A percentile compares a stretch with the other conserved stretches of the same genome.
Evolutionary conservation across 345 rosid genomes (phyloP).

Genomic region (Rhodomyrtus tomentosa): DNA sequence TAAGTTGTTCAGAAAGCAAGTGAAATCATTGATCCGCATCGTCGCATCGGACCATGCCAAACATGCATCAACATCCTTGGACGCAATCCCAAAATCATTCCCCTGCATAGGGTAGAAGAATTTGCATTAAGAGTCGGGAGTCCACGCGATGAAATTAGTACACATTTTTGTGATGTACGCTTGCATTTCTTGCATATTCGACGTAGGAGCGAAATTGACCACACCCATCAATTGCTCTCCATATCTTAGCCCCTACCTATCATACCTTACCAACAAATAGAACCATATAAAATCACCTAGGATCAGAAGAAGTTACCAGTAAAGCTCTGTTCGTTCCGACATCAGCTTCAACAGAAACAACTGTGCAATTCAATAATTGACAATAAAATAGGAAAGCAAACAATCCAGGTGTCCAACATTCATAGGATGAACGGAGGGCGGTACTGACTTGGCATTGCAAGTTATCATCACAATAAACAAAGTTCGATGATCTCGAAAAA

Average conservation of each 20-base stretch:
- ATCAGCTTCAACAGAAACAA: not conserved
- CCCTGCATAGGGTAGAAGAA: not conserved
- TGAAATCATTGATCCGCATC: not conserved
- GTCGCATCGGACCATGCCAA: not conserved
- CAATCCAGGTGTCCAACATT: not conserved
- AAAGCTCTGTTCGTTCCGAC: not conserved
- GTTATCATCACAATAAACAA: not conserved
- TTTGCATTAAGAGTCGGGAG: not conserved
- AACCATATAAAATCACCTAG: not conserved
- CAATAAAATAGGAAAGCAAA: not conserved
- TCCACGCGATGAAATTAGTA: not conserved
- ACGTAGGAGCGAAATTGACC: not conserved
- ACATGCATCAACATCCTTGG: not conserved
- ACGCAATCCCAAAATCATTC: not conserved
- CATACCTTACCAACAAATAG: not conserved
- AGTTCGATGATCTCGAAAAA: not conserved
- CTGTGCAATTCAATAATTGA: not conserved
- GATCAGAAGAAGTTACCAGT: not conserved
- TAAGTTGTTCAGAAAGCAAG: not conserved
- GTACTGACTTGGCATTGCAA: not conserved
- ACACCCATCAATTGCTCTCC: not conserved
- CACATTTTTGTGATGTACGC: not conserved
- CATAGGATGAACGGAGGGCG: not conserved
- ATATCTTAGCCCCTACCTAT: not conserved
- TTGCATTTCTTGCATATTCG: not conserved